phyloP scores from a whole-genome alignment of 2,329 filamentous ascomycete species.

The Fusarium sp. region DNA sequence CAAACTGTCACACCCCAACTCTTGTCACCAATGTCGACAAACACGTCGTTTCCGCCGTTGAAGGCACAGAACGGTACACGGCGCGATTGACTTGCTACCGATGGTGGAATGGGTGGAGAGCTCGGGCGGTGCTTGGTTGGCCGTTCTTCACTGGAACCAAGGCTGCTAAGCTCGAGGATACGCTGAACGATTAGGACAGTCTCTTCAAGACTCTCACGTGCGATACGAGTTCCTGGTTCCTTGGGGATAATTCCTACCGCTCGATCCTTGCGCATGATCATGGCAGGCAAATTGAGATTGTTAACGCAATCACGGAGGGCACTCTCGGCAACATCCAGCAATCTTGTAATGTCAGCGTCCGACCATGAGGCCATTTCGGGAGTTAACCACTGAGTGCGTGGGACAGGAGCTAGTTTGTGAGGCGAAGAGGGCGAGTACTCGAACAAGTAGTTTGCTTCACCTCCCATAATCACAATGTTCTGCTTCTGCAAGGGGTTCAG shows the following conservation, averaged over 20 bases:
- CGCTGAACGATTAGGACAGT: conserved; percentile 95
- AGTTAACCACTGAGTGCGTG: conserved; percentile 76
- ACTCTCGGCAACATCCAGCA: conserved; percentile 90
- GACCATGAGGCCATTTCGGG: conserved; percentile 82
- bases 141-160: conserved; percentile 47
- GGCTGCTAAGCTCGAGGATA: conserved; percentile 84
- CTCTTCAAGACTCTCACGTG: conserved; percentile 91
- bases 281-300: conserved; percentile 81
- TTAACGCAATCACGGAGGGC: conserved; percentile 84
- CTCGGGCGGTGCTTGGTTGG: conserved; percentile 40
- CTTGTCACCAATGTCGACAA: conserved; percentile 98
- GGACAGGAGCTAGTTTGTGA: conserved; percentile 75
- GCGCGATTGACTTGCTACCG: conserved; percentile 38
- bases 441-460: conserved; percentile 96
- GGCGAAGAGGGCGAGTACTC: conserved; percentile 74
- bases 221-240: conserved; percentile 72
- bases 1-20: conserved; percentile 94
- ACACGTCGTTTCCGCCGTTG: conserved; percentile 97
- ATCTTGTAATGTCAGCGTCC: conserved; percentile 77
- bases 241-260: conserved; percentile 82
- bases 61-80: conserved; percentile 93
- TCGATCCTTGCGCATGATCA: conserved; percentile 86
- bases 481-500: conserved; percentile 76
- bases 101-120: conserved; percentile 32
- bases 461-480: conserved; percentile 91